Percentiles rank a stretch among this genome's conserved stretches.
These are phyloP conservation scores for Penicillium hordei DNA, from an alignment of 2,329 filamentous ascomycete species.

Conservation along the genomic window DNA sequence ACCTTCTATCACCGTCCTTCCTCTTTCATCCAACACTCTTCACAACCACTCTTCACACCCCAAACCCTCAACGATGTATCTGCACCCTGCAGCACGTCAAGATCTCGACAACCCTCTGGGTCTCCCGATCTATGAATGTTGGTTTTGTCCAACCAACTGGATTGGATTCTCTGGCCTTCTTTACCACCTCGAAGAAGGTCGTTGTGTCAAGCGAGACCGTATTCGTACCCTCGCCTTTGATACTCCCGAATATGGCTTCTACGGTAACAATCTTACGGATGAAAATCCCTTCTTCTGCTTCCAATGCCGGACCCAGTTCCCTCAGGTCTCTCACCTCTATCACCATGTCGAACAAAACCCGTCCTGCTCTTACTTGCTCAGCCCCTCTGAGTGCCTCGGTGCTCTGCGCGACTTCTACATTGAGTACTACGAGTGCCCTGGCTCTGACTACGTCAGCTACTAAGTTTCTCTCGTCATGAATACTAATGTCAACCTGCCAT, in stretches of 20 bases:
- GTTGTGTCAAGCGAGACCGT: neutral
- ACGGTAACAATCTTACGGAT: neutral
- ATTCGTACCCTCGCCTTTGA: conserved; percentile 6
- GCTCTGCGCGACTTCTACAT: conserved; percentile 2
- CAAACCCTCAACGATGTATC: neutral
- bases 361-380: neutral
- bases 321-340: neutral
- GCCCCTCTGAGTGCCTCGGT: neutral
- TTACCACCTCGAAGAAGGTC: neutral
- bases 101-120: neutral
- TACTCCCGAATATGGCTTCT: conserved; percentile 1
- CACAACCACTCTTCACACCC: neutral
- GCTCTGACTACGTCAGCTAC: neutral
- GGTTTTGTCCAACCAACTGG: neutral
- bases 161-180: neutral
- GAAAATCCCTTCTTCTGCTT: neutral
- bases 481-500: neutral
- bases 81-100: neutral
- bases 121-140: conserved; percentile 2
- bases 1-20: neutral
- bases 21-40: neutral
- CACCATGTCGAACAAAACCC: neutral
- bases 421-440: conserved; percentile 6
- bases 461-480: neutral
- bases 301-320: neutral